A percentile compares a stretch with the other conserved stretches of the same genome.
Conservation (phyloP, 768 basidiomycete species). For the Leccinellum rugosiceps region DNA sequence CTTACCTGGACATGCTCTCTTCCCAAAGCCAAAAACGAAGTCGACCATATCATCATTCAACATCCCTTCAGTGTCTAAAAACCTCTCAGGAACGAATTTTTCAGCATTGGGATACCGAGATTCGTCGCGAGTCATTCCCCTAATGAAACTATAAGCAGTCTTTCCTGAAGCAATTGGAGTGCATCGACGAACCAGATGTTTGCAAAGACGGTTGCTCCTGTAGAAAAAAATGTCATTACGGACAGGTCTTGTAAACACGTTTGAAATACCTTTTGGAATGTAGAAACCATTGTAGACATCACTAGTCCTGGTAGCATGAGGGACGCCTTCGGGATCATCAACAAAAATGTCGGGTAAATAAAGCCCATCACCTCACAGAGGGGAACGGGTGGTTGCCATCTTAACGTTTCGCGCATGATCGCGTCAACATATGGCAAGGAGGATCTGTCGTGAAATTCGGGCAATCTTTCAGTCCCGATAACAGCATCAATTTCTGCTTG, state of each 20-base stretch:
- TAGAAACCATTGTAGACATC: conserved; percentile 44
- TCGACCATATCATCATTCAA: conserved; percentile 11
- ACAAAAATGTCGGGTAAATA: neutral
- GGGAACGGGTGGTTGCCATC: conserved; percentile 11
- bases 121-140: conserved; percentile 22
- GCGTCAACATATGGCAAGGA: conserved; percentile 12
- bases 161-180: neutral
- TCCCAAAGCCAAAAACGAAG: conserved; percentile 17
- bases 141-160: neutral
- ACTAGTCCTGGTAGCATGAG: conserved; percentile 30
- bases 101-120: conserved; percentile 15
- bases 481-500: conserved; percentile 10
- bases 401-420: conserved; percentile 8
- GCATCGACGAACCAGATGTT: conserved; percentile 12
- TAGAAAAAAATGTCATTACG: neutral
- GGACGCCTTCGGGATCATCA: conserved; percentile 4
- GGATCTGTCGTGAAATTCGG: conserved; percentile 5
- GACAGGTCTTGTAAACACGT: neutral
- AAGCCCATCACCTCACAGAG: neutral
- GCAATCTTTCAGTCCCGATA: conserved; percentile 5
- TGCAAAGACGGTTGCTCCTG: conserved; percentile 14
- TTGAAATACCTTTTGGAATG: conserved; percentile 44
- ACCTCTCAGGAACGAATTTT: conserved; percentile 14
- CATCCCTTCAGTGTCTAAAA: conserved; percentile 6
- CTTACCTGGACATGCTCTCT: conserved; percentile 16